These are phyloP conservation scores for Sporothrix mexicana DNA, from an alignment of 2,329 filamentous ascomycete species.

Conservation along the genomic window DNA sequence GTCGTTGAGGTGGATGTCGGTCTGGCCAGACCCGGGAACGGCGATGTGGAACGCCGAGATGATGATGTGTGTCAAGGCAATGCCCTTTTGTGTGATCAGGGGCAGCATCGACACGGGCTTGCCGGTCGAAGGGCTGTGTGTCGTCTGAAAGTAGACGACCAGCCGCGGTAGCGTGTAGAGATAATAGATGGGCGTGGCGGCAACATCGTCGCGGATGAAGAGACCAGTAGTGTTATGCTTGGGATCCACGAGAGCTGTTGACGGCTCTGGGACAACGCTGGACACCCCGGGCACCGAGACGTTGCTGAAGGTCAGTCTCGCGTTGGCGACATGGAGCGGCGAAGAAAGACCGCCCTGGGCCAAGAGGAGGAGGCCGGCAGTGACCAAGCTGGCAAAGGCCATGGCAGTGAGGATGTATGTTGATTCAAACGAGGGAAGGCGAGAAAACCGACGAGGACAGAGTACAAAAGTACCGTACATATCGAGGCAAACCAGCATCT, in stretches of 20 bases:
- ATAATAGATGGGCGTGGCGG: background rate
- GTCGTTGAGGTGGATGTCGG: conserved; percentile 78
- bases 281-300: background rate
- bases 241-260: too few species aligned
- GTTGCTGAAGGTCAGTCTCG: background rate
- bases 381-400: background rate
- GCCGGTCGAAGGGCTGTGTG: conserved; percentile 16
- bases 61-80: conserved; percentile 77
- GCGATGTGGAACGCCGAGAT: conserved; percentile 87
- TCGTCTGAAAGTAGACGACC: conserved; percentile 57
- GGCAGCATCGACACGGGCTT: conserved; percentile 60
- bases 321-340: background rate
- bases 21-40: conserved; percentile 52
- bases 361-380: background rate
- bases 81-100: conserved; percentile 54
- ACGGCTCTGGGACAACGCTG: too few species aligned
- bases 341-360: background rate
- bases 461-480: background rate
- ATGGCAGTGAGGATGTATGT: background rate
- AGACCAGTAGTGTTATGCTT: too few species aligned
- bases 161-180: conserved; percentile 48
- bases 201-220: background rate
- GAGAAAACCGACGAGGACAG: background rate
- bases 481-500: background rate
- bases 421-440: background rate